phyloP scores from a whole-genome alignment of 306 rosid genomes.

The Prunus armeniaca region DNA sequence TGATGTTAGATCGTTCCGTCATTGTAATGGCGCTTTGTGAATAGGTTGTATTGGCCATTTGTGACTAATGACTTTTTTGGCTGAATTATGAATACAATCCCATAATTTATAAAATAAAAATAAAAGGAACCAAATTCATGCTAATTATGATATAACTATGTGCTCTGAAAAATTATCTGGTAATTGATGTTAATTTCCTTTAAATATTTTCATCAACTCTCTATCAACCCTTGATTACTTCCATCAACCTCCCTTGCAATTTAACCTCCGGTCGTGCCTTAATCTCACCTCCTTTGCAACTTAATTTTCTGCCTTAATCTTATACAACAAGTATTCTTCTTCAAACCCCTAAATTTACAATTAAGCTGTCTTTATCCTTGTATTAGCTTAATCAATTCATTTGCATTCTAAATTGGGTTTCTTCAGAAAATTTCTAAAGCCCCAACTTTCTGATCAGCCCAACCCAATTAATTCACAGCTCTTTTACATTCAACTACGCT shows the following conservation, averaged over 20 bases:
- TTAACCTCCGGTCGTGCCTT: neutral
- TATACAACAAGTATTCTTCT: neutral
- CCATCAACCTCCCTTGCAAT: neutral
- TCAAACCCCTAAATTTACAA: no score
- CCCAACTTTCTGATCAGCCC: neutral
- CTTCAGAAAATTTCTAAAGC: no score
- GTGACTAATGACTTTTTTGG: no score
- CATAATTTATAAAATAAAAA: no score
- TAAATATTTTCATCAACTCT: neutral
- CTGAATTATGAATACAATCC: no score
- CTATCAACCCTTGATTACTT: neutral
- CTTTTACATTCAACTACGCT: conserved; percentile 7
- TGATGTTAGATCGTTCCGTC: no score
- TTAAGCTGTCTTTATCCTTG: neutral
- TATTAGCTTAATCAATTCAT: neutral
- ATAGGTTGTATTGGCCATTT: no score
- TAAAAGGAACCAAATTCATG: no score
- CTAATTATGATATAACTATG: no score
- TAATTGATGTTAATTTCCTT: neutral
- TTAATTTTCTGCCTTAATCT: neutral
- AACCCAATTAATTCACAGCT: neutral
- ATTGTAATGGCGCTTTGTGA: no score
- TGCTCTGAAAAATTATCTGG: neutral
- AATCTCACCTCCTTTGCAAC: neutral
- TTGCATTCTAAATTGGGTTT: neutral